Percentiles rank a stretch among this genome's conserved stretches.
These are phyloP conservation scores for Myxozyma melibiosi DNA, from an alignment of 805 yeast species.

Conservation along the genomic window DNA sequence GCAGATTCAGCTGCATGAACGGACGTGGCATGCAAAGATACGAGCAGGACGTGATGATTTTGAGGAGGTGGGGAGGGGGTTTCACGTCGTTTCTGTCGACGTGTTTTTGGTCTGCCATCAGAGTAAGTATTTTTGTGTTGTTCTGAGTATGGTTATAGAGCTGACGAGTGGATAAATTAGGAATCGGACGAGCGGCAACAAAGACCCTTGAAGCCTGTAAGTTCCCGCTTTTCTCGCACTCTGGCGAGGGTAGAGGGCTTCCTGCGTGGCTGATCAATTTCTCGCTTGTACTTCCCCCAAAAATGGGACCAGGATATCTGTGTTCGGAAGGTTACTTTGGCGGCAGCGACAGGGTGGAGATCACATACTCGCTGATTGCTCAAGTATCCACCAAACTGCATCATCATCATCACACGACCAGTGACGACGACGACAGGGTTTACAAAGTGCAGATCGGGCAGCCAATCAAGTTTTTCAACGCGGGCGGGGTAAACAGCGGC, in stretches of 20 bases:
- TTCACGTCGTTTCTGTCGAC: no score
- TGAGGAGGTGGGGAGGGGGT: no score
- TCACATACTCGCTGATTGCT: no score
- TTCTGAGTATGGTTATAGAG: not conserved
- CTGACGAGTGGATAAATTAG: not conserved
- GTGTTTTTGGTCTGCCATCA: conserved; percentile 4
- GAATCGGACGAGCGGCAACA: conserved; percentile 1
- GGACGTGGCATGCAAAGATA: no score
- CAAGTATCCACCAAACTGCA: no score
- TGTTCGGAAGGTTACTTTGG: not conserved
- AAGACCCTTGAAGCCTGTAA: conserved; percentile 6
- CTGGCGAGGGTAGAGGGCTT: not conserved
- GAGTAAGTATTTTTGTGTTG: not conserved
- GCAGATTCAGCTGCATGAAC: no score
- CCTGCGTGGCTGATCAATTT: not conserved
- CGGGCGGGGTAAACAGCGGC: no score
- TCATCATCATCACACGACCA: no score
- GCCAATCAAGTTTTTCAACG: conserved; percentile 15
- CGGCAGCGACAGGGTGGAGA: no score
- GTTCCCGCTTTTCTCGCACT: not conserved
- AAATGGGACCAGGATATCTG: not conserved
- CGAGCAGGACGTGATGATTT: no score
- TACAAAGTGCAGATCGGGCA: not conserved
- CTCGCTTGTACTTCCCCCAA: not conserved
- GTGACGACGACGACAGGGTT: no score